Base-by-base conservation (phyloP, 192 early-diverging fungal genomes). In the Backusella psychrophila region DNA sequence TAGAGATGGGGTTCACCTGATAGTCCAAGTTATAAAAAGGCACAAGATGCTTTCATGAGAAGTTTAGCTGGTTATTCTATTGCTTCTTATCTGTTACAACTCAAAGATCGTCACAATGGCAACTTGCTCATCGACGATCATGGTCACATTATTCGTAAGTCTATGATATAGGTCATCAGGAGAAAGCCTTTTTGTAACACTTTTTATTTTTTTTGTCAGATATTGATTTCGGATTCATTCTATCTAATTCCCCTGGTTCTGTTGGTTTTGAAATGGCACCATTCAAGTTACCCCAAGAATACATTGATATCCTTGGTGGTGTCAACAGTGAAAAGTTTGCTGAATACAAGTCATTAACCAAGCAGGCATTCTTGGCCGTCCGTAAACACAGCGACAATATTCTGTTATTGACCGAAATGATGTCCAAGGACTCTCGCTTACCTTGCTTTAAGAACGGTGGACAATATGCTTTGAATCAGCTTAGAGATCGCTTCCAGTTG, bases 221-320 rank as follows among this genome's bases (percentile, higher is more conserved):
- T 79, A 99, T 99, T 77, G 97, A 99, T 85, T 99, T 98, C 88
- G 97, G 97, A 14, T 99, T 99, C 84, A 97, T 99, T 95, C 84
- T 99, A 39, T 94, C 93, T 66, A 99, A 99, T 84, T 95, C 92
- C 38, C 97, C 97, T 0, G 97, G 97, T 1, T 95, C 95, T 15
- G 93, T 98, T n/a, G 96, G 95, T 36, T 99, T 99, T 85, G 97
- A 99, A 83, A 86, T 95, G 81, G 97, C 97, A 19, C 96, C 96
- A 7, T 99, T 99, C 89, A 99, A 99, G 87, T 81, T 99, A 33
- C 92, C 96, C 9, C 96, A 97, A 84, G 97, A 99, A 74, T 99
- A 98, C 80, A 78, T 98, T 23, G 97, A 98, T 81, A 91, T 99
- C 66, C 85, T 99, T n/a, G 96, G 96, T 56, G 97, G 97, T 3